Evolutionary conservation across 176 grass and related monocot species (phyloP).

Genomic region (Raddia guianensis): DNA sequence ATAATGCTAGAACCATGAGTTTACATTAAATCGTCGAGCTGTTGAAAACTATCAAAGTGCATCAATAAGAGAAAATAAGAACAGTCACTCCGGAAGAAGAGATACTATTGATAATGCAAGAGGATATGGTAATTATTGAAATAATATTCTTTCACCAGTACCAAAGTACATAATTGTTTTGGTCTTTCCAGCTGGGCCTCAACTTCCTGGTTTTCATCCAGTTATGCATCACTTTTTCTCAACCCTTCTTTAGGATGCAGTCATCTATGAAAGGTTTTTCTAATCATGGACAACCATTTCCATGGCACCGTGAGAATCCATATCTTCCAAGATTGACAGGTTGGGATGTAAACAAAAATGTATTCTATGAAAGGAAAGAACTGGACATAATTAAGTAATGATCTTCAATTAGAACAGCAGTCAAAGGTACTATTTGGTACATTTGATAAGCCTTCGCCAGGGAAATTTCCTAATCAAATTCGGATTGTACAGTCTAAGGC

Average conservation of each 20-base stretch:
- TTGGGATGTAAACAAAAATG: constrained; percentile 37
- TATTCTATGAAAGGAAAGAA: constrained; percentile 31
- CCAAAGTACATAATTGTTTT: constrained; percentile 40
- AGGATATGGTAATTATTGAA: constrained; percentile 43
- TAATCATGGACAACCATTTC: constrained; percentile 35
- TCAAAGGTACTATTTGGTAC: neutral
- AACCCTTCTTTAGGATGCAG: constrained; percentile 34
- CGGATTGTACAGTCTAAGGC: neutral
- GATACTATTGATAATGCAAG: constrained; percentile 42
- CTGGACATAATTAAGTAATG: neutral
- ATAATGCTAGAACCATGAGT: no score
- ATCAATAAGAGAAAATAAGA: neutral
- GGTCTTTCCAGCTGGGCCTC: constrained; percentile 39
- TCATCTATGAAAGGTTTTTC: constrained; percentile 40
- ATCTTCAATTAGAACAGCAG: constrained; percentile 24
- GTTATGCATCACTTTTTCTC: constrained; percentile 43
- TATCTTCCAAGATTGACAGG: constrained; percentile 23
- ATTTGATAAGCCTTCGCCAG: constrained; percentile 11
- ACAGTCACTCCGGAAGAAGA: constrained; percentile 37
- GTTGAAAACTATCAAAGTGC: no score
- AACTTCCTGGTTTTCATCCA: constrained; percentile 46
- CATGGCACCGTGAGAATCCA: constrained; percentile 30
- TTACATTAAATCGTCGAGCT: no score
- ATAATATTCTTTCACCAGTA: constrained; percentile 33
- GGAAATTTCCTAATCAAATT: constrained; percentile 20